A percentile compares a stretch with the other conserved stretches of the same genome.
Conservation (phyloP, 208 protist species). For the Acanthamoeba royreba region DNA sequence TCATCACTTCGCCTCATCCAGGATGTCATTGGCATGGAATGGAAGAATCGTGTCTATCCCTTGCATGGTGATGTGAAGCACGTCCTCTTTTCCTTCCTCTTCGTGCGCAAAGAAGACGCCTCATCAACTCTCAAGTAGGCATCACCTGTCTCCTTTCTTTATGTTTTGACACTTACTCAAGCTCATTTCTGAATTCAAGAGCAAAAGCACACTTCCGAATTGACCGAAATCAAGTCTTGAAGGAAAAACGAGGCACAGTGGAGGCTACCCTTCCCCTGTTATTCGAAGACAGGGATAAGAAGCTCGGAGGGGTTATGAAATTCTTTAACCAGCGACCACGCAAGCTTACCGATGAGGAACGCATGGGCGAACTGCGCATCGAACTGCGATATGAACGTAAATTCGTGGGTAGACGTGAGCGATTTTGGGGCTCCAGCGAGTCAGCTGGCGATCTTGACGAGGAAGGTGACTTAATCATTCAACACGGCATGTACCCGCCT, state of each 20-base stretch:
- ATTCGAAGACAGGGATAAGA: not conserved
- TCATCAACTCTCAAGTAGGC: not conserved
- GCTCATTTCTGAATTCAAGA: not conserved
- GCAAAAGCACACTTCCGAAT: not conserved
- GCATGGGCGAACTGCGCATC: not conserved
- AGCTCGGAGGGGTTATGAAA: not conserved
- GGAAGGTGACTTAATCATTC: not conserved
- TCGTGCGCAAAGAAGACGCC: conserved; percentile 8
- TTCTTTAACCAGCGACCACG: not conserved
- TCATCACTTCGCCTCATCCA: not conserved
- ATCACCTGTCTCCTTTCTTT: not conserved
- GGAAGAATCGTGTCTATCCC: conserved; percentile 3
- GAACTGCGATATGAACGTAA: not conserved
- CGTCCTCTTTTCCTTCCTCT: not conserved
- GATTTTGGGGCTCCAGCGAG: not conserved
- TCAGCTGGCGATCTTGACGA: not conserved
- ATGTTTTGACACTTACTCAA: not conserved
- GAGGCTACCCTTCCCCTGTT: not conserved
- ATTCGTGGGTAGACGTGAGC: not conserved
- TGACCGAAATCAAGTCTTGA: not conserved
- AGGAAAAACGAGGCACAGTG: not conserved
- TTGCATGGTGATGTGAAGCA: not conserved
- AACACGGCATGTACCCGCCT: not conserved
- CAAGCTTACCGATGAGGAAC: not conserved
- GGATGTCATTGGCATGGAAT: not conserved